Percentiles rank a stretch among this genome's conserved stretches.
phyloP scores from a whole-genome alignment of 2,329 filamentous ascomycete species.

The Exophiala dermatitidis region DNA sequence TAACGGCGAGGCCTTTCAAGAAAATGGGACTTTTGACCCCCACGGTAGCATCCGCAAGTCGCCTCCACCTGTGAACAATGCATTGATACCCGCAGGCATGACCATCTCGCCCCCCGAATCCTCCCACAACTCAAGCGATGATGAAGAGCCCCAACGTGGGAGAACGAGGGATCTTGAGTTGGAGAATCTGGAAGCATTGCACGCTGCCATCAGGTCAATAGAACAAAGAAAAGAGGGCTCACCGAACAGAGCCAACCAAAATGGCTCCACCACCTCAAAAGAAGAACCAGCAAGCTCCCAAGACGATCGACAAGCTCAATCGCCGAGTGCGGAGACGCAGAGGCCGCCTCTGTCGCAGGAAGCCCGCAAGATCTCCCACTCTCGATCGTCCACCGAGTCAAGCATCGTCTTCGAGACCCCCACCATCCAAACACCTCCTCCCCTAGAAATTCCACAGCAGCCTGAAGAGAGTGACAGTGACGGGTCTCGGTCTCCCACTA shows the following conservation, averaged over 20 bases:
- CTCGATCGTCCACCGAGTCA: constrained; percentile 53
- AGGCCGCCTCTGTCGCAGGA: constrained; percentile 44
- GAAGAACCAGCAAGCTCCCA: constrained; percentile 20
- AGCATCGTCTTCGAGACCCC: constrained; percentile 42
- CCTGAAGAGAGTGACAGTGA: constrained; percentile 53
- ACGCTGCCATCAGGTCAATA: constrained; percentile 76
- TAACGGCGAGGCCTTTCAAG: constrained; percentile 21
- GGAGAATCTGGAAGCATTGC: constrained; percentile 56
- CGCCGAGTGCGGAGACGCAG: constrained; percentile 38
- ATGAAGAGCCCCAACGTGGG: constrained; percentile 54
- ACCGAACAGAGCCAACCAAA: constrained; percentile 39
- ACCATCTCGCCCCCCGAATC: constrained; percentile 91
- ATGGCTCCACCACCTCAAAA: constrained; percentile 20
- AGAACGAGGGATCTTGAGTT: constrained; percentile 33
- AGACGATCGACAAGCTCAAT: constrained; percentile 6
- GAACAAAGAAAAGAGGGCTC: constrained; percentile 58
- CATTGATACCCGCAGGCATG: constrained; percentile 71
- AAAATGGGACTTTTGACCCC: constrained; percentile 31
- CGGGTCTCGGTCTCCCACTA: constrained; percentile 50
- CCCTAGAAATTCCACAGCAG: constrained; percentile 31
- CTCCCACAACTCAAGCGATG: constrained; percentile 70
- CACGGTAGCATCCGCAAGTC: constrained; percentile 69
- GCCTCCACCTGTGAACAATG: constrained; percentile 70
- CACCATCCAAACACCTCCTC: constrained; percentile 40
- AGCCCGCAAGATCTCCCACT: constrained; percentile 55